These are phyloP conservation scores for Urochloa ruziziensis DNA, from an alignment of 176 grass and related monocot genomes.

Conservation along the genomic window DNA sequence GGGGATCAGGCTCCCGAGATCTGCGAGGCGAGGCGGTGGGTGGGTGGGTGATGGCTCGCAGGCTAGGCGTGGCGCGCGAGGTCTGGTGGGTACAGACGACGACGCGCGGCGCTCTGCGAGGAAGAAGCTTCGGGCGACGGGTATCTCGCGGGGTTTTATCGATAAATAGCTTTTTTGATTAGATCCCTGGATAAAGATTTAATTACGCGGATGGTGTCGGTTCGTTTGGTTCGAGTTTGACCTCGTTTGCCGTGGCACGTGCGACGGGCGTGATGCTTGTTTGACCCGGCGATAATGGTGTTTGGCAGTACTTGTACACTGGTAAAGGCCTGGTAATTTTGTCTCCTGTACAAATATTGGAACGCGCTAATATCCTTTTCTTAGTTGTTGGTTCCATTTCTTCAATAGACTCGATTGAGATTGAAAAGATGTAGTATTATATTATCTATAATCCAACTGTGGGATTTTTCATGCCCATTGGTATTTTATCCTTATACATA, in stretches of 20 bases:
- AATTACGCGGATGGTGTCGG: background rate
- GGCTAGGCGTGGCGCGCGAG: background rate
- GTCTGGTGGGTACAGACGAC: background rate
- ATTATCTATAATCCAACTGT: too few species aligned
- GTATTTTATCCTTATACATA: too few species aligned
- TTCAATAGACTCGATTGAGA: too few species aligned
- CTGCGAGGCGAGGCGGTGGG: conserved; percentile 1
- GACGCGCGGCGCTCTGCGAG: conserved; percentile 9
- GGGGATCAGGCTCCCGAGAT: background rate
- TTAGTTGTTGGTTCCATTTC: too few species aligned
- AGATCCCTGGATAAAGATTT: accelerated
- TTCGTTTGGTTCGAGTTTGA: background rate
- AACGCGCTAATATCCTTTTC: too few species aligned
- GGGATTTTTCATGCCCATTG: too few species aligned
- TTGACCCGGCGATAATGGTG: background rate
- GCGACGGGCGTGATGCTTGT: background rate
- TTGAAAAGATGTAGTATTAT: too few species aligned
- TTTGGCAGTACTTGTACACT: background rate
- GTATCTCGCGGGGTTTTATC: conserved; percentile 36
- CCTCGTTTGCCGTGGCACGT: background rate
- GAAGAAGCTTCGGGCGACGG: conserved; percentile 40
- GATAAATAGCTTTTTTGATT: background rate
- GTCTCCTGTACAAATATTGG: background rate
- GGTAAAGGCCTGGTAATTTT: too few species aligned
- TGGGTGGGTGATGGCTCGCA: background rate